A percentile compares a stretch with the other conserved stretches of the same genome.
These are phyloP conservation scores for Aspergillus luchuensis DNA, from an alignment of 2,329 filamentous ascomycete genomes.

Conservation along the genomic window DNA sequence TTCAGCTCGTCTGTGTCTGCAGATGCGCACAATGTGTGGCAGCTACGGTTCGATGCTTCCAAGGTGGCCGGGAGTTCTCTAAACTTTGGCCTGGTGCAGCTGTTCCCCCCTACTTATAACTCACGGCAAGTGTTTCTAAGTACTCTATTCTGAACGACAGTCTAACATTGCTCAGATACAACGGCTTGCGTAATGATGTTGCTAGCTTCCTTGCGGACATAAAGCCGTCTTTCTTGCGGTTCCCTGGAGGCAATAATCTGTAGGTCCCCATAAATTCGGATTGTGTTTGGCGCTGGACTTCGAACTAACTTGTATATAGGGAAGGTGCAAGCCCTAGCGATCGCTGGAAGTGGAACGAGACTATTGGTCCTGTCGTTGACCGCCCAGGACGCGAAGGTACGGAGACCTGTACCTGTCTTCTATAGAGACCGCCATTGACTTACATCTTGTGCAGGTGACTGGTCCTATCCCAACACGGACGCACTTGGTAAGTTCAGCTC, in stretches of 20 bases:
- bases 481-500: slow-evolving; percentile 52
- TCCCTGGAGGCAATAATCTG: slow-evolving; percentile 68
- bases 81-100: slow-evolving; percentile 30
- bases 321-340: slow-evolving; percentile 32
- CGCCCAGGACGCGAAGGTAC: slow-evolving; percentile 56
- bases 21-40: slow-evolving; percentile 33
- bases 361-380: slow-evolving; percentile 43
- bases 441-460: slow-evolving; percentile 40
- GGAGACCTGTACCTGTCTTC: not conserved
- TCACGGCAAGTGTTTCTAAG: slow-evolving; percentile 13
- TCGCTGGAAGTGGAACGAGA: slow-evolving; percentile 47
- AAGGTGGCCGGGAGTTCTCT: slow-evolving; percentile 23
- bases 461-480: slow-evolving; percentile 64
- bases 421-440: not conserved
- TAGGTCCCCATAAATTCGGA: slow-evolving; percentile 15
- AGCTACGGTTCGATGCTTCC: slow-evolving; percentile 29
- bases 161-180: slow-evolving; percentile 32
- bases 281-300: no score
- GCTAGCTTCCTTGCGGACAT: slow-evolving; percentile 56
- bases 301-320: not conserved
- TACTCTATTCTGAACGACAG: not conserved
- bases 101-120: slow-evolving; percentile 32
- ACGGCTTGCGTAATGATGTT: slow-evolving; percentile 61
- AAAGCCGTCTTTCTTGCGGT: slow-evolving; percentile 61
- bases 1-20: slow-evolving; percentile 26